Evolutionary conservation across 352 stramenopile genomes (phyloP), one percentile per base, ranked within the genome.

Genomic region (Phytophthora podocarpi): DNA sequence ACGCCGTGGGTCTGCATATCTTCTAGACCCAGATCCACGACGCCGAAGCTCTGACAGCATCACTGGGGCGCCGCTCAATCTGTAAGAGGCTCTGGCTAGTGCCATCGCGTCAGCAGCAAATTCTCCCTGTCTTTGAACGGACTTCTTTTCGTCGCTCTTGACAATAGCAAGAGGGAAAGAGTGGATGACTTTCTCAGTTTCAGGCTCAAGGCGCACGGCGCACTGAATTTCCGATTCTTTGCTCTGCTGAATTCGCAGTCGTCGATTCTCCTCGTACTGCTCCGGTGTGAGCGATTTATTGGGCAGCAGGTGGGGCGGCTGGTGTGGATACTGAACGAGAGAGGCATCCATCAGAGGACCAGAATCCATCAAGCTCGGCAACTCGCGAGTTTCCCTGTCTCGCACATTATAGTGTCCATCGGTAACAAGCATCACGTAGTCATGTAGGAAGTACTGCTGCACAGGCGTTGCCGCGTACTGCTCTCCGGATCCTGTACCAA

Each of bases 371-470:
- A 97, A 60, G 45, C 94, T 96, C 16, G 91, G 85, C 21, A 93
- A 69, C 10, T 91, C 65, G 58, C 97, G 82, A 12, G 89, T 96
- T 48, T 92, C 88, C 6, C 86, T 80, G 61, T 98, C 93, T 2
- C 90, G 70, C 5, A 97, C 91, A 40, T 97, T 94, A 34, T 96
- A 91, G 51, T 95, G 64, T 5, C 79, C 69, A 72, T 98, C 93
- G 4, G 87, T 91, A 13, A 97, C 55, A 21, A 98, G 72, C 58
- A 90, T 86, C 6, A 82, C 81, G 50, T 98, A 98, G 64, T 98
- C 93, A 23, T 81, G 94, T 5, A 84, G 69, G 52, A 98, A 97
- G 52, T 93, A 93, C 59, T 97, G 91, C 60, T 97, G 86, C 32
- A 88, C 74, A 16, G 84, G 87, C 5, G 74, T 80, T 5, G 70